Percentiles rank a stretch among this genome's conserved stretches.
Conservation (phyloP, 1,139 yeast species). For the Meyerozyma guilliermondii region DNA sequence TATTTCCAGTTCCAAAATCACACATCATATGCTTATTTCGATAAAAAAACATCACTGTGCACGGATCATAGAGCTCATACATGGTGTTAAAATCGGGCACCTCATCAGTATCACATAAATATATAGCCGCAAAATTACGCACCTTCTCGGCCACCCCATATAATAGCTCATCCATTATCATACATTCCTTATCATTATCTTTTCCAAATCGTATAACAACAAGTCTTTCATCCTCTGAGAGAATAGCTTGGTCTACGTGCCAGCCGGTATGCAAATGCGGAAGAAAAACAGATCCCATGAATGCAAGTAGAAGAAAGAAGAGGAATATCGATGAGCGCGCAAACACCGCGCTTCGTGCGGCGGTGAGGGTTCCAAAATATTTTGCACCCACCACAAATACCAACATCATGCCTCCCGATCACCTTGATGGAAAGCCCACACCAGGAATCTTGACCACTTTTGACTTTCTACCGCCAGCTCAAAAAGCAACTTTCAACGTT, state of each 20-base stretch:
- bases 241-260: conserved; percentile 97
- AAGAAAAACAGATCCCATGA: conserved; percentile 80
- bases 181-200: conserved; percentile 71
- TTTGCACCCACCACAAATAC: background rate
- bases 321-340: background rate
- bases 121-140: conserved; percentile 81
- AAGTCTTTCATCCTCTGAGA: conserved; percentile 75
- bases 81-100: conserved; percentile 89
- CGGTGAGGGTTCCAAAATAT: background rate
- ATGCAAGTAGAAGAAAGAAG: background rate
- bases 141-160: conserved; percentile 79
- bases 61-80: conserved; percentile 90
- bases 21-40: conserved; percentile 97
- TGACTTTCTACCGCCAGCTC: background rate
- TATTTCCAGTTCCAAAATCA: conserved; percentile 97
- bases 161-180: conserved; percentile 85
- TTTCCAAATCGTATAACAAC: conserved; percentile 88
- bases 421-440: too few relatives aligned
- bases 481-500: background rate
- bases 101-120: conserved; percentile 80
- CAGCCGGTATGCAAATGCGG: conserved; percentile 84
- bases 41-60: conserved; percentile 89
- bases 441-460: background rate
- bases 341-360: background rate
- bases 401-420: background rate